phyloP scores from a whole-genome alignment of 2,329 filamentous ascomycete genomes.

The Cercospora sp. region DNA sequence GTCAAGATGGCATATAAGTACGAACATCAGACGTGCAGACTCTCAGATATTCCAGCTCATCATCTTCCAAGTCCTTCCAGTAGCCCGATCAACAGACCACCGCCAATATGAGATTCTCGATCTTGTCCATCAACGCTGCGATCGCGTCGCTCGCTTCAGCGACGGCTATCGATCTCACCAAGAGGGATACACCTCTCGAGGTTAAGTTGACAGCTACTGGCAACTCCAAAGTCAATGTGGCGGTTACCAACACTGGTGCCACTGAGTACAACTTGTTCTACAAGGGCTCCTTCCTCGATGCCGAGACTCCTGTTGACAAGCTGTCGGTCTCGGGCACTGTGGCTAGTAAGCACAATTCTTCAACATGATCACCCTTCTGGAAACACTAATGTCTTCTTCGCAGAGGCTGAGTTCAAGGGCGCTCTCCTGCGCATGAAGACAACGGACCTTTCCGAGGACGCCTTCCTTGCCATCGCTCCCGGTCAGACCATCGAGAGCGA shows the following conservation, averaged over 20 bases:
- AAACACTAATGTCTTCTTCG: neutral
- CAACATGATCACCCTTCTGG: too few species aligned
- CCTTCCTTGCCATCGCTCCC: slow-evolving; percentile 52
- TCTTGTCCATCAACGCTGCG: slow-evolving; percentile 17
- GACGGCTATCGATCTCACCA: slow-evolving; percentile 28
- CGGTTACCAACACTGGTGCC: slow-evolving; percentile 31
- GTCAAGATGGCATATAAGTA: neutral
- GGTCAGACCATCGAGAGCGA: slow-evolving; percentile 53
- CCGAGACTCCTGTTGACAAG: slow-evolving; percentile 30
- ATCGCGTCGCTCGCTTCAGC: slow-evolving; percentile 11
- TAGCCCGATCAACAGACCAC: neutral
- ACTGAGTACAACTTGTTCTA: slow-evolving; percentile 32
- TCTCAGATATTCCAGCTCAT: neutral
- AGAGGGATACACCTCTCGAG: slow-evolving; percentile 29
- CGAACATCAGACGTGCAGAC: neutral
- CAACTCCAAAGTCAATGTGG: slow-evolving; percentile 32
- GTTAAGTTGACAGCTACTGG: slow-evolving; percentile 26
- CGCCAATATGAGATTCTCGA: slow-evolving; percentile 14
- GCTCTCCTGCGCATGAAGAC: slow-evolving; percentile 54
- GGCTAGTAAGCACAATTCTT: slow-evolving; percentile 15
- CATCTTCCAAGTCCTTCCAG: neutral
- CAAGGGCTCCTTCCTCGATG: slow-evolving; percentile 32
- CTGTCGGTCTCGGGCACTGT: slow-evolving; percentile 23
- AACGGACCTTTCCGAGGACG: slow-evolving; percentile 47
- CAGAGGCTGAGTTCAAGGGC: slow-evolving; percentile 49